Conservation (phyloP, 768 basidiomycete species). For the Boletus insuetus region DNA sequence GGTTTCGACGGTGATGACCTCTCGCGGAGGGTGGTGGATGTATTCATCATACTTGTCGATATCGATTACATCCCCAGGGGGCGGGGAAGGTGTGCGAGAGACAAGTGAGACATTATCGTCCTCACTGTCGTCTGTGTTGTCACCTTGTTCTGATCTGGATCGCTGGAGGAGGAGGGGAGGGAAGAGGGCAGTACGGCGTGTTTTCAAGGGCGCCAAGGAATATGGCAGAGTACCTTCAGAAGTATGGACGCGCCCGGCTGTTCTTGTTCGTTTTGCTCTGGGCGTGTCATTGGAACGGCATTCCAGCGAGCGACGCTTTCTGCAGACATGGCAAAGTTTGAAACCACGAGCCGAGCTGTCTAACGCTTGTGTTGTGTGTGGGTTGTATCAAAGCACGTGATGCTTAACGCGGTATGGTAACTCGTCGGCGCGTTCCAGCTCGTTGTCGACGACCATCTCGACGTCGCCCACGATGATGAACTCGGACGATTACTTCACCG, state of each 20-base stretch:
- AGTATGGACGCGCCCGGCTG: conserved; percentile 28
- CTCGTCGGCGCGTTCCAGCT: neutral
- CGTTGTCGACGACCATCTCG: neutral
- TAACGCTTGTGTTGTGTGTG: too few species aligned
- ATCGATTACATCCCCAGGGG: conserved; percentile 48
- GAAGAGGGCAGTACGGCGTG: conserved; percentile 56
- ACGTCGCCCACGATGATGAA: conserved; percentile 47
- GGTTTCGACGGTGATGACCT: conserved; percentile 78
- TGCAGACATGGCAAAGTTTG: conserved; percentile 51
- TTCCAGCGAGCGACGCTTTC: conserved; percentile 71
- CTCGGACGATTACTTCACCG: conserved; percentile 74
- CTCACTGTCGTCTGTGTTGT: conserved; percentile 43
- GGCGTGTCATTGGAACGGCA: conserved; percentile 52
- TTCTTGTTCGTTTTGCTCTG: conserved; percentile 27
- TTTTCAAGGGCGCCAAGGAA: conserved; percentile 41
- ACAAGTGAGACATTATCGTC: conserved; percentile 72
- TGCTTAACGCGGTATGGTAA: too few species aligned
- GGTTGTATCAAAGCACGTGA: conserved; percentile 15
- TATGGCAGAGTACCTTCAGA: conserved; percentile 69
- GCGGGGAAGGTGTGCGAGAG: conserved; percentile 77
- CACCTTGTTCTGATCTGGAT: conserved; percentile 40
- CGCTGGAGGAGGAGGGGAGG: conserved; percentile 57
- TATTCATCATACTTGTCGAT: conserved; percentile 69
- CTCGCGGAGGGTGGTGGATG: conserved; percentile 46
- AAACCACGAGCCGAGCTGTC: neutral